These are phyloP conservation scores for Melaleuca quinquenervia DNA, from an alignment of 345 rosid genomes.

Conservation along the genomic window DNA sequence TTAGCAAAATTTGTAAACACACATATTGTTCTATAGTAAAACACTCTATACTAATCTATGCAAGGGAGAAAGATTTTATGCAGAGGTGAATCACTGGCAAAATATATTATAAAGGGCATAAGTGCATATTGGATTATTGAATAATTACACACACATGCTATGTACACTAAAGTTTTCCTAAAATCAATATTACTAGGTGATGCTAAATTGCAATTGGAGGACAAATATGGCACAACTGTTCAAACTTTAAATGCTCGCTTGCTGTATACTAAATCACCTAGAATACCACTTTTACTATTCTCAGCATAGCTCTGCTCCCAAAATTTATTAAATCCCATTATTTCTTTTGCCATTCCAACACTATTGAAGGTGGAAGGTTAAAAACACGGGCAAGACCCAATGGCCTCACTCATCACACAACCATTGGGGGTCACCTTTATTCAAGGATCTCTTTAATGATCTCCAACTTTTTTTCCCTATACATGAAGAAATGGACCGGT, in stretches of 20 bases:
- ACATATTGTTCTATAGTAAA: not conserved
- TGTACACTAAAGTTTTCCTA: not conserved
- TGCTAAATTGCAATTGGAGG: not conserved
- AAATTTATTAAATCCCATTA: not conserved
- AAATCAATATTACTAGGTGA: not conserved
- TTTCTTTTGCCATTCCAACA: not conserved
- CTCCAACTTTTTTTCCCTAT: conserved; percentile 14
- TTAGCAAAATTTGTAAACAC: not conserved
- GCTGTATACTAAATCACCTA: not conserved
- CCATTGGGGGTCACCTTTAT: conserved; percentile 17
- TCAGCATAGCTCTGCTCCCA: not conserved
- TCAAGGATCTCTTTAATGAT: conserved; percentile 1
- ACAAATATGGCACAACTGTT: not conserved
- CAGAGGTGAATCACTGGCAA: not conserved
- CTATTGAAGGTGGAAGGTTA: not conserved
- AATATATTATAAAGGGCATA: not conserved
- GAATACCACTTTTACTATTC: not conserved
- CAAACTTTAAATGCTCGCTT: not conserved
- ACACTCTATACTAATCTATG: not conserved
- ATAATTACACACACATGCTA: not conserved
- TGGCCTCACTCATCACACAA: not conserved
- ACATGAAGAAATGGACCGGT: conserved; percentile 26
- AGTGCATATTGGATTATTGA: not conserved
- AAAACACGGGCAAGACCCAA: not conserved
- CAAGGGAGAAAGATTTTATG: not conserved